phyloP scores from a whole-genome alignment of 805 yeast genomes.

The Kazachstania africana region DNA sequence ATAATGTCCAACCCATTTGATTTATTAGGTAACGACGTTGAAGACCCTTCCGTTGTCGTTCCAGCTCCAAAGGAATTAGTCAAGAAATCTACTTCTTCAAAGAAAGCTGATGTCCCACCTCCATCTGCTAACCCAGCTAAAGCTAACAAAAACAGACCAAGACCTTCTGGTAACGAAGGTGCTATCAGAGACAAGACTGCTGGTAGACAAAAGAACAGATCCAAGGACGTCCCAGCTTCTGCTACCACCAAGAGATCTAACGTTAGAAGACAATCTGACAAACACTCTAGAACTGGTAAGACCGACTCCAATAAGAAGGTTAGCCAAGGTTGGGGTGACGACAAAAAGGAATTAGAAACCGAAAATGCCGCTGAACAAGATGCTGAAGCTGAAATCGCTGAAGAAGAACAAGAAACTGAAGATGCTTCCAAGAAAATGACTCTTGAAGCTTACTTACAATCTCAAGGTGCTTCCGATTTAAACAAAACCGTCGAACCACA shows the following conservation, averaged over 20 bases:
- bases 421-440: constrained; percentile 42
- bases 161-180: constrained; percentile 78
- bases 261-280: constrained; percentile 53
- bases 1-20: constrained; percentile 51
- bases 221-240: constrained; percentile 41
- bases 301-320: constrained; percentile 76
- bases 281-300: constrained; percentile 77
- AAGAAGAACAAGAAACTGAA: constrained; percentile 33
- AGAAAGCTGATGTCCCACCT: constrained; percentile 76
- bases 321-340: constrained; percentile 82
- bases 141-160: constrained; percentile 62
- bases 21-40: constrained; percentile 80
- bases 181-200: constrained; percentile 63
- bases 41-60: constrained; percentile 52
- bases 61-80: constrained; percentile 62
- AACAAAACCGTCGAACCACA: constrained; percentile 42
- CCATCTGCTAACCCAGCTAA: constrained; percentile 69
- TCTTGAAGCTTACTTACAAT: constrained; percentile 72
- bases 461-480: constrained; percentile 28
- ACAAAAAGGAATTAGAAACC: constrained; percentile 54
- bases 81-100: constrained; percentile 72
- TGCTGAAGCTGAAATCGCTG: constrained; percentile 56
- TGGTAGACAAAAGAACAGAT: constrained; percentile 50
- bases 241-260: constrained; percentile 41
- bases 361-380: constrained; percentile 51